phyloP scores from a whole-genome alignment of 2,329 filamentous ascomycete genomes.

The Aspergillus caelatus region DNA sequence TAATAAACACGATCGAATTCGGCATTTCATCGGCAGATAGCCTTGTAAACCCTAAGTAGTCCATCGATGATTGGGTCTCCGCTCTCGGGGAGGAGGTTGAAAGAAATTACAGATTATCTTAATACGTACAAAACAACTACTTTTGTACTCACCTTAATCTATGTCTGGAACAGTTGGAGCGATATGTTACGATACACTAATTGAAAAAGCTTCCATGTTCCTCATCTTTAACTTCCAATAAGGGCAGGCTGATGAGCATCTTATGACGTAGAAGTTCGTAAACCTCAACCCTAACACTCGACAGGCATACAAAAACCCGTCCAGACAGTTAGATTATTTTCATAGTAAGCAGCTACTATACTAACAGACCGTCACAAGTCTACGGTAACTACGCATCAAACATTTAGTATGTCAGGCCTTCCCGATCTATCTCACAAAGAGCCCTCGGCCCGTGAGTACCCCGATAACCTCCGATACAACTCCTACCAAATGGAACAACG shows the following conservation, averaged over 20 bases:
- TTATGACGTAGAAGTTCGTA: not conserved
- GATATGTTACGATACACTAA: too few relatives aligned
- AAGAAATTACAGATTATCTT: too few relatives aligned
- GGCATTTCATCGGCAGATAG: too few relatives aligned
- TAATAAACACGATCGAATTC: too few relatives aligned
- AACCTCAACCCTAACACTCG: not conserved
- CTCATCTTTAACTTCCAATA: not conserved
- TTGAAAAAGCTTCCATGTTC: too few relatives aligned
- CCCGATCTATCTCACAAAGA: conserved; percentile 14
- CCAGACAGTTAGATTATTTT: not conserved
- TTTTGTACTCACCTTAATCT: not conserved
- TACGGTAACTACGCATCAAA: not conserved
- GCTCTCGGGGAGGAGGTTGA: too few relatives aligned
- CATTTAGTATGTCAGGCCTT: not conserved
- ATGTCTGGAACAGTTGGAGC: too few relatives aligned
- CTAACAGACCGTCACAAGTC: too few relatives aligned
- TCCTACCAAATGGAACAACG: not conserved
- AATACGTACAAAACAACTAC: too few relatives aligned
- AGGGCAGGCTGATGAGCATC: not conserved
- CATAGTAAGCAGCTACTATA: not conserved
- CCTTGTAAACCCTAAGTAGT: too few relatives aligned
- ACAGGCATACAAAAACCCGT: not conserved
- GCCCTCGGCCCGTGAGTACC: conserved; percentile 9
- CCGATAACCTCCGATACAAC: not conserved
- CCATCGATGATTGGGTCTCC: too few relatives aligned